These are phyloP conservation scores for Tolypocladium cylindrosporum DNA, from an alignment of 2,329 filamentous ascomycete species.

Conservation along the genomic window DNA sequence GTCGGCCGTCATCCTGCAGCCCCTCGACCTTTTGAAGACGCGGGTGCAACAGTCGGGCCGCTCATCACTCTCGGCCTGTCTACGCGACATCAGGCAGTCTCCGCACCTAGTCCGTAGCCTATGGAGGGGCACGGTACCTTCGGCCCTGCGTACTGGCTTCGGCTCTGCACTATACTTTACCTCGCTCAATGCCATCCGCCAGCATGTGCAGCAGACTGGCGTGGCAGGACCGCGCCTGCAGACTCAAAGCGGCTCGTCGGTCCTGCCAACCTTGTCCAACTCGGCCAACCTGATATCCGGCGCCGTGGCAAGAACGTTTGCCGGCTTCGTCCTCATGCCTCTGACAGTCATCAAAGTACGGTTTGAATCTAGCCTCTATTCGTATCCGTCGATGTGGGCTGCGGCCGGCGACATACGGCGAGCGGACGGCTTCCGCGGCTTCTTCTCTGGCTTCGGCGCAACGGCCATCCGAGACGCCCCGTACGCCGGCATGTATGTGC, in stretches of 20 bases:
- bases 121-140: constrained; percentile 89
- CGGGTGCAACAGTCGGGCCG: constrained; percentile 80
- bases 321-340: constrained; percentile 89
- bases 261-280: constrained; percentile 73
- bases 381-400: constrained; percentile 64
- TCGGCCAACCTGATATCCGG: constrained; percentile 79
- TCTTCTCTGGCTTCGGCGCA: constrained; percentile 89
- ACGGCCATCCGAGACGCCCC: constrained; percentile 92
- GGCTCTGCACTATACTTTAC: constrained; percentile 94
- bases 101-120: constrained; percentile 57
- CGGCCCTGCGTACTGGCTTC: constrained; percentile 84
- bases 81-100: constrained; percentile 37
- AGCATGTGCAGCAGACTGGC: constrained; percentile 35
- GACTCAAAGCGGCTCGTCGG: constrained; percentile 44
- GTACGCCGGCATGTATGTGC: constrained; percentile 87
- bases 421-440: constrained; percentile 66
- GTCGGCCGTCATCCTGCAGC: constrained; percentile 84
- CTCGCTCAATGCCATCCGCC: constrained; percentile 73
- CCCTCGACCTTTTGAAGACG: constrained; percentile 92
- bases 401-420: constrained; percentile 67
- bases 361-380: constrained; percentile 82
- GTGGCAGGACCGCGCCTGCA: constrained; percentile 12
- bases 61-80: constrained; percentile 44
- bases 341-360: constrained; percentile 94
- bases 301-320: constrained; percentile 71